Evolutionary conservation across 306 rosid genomes (phyloP), one percentile per base, ranked within the genome.

Genomic region (Delonix regia): DNA sequence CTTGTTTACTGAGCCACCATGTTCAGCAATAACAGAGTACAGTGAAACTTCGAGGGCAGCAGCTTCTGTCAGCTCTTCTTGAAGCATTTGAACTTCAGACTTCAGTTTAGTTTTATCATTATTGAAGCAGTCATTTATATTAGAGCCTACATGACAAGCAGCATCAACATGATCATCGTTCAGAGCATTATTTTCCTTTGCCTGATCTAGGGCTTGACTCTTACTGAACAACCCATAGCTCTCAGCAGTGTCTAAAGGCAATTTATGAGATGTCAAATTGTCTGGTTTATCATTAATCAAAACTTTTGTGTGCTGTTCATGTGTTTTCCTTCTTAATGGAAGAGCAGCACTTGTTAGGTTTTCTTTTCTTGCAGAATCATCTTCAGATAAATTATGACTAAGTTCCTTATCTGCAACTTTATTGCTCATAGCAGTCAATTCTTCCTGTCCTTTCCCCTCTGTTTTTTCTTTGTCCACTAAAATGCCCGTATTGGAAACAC

Each of bases 1-100:
- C 86, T 93, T 93, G 79, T 80, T 91, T 38, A 95, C 74, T 34
- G 94, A 89, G 84, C 98, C 85, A 41, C 91, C 93, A 76, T 93
- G 98, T 65, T 93, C 98, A 45, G 97, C 97, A 56, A 84, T 86
- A 69, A 89, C 88, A 34, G 98, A 93, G 81, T 89, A 93, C 71
- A 93, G 88, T 41, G 90, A 83, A 87, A 83, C 87, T 86, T 93
- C 98, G 65, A 93, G 87, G 11, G 94, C 92, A 80, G 98, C 98
- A 85, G 94, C 92, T 85, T 93, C 97, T 76, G 83, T 85, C 80
- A 93, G 80, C 88, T 93, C 98, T 76, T 89, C 94, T 71, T 76
- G 86, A 63, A 93, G 97, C 88, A 77, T 84, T 83, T 89, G 89
- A 77, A 91, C 85, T 82, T 89, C 85, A 8, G 85, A 84, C 74